Evolutionary conservation across 2,329 filamentous ascomycete species (phyloP).

Genomic region (Epichloe typhina): DNA sequence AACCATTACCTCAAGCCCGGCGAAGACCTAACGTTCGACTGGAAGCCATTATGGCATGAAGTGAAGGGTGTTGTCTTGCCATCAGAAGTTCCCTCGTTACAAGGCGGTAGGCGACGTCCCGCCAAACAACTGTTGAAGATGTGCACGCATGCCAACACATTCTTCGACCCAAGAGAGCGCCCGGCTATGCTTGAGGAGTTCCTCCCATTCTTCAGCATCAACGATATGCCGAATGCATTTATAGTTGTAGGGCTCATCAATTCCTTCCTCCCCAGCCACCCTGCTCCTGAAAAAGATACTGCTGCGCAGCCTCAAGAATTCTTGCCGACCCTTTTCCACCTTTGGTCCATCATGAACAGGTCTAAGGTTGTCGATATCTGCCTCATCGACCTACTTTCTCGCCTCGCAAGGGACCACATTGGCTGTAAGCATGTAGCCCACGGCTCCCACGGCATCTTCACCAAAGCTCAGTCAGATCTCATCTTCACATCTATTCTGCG

Average conservation of each 20-base stretch:
- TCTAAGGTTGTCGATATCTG: slow-evolving; percentile 78
- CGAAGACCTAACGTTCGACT: slow-evolving; percentile 83
- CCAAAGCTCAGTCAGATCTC: slow-evolving; percentile 76
- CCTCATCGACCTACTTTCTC: slow-evolving; percentile 81
- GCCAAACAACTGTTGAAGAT: slow-evolving; percentile 68
- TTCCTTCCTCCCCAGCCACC: slow-evolving; percentile 71
- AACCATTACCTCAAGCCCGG: slow-evolving; percentile 90
- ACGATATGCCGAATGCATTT: slow-evolving; percentile 82
- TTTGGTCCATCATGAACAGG: slow-evolving; percentile 87
- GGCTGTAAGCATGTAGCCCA: slow-evolving; percentile 65
- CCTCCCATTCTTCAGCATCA: slow-evolving; percentile 81
- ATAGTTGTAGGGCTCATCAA: slow-evolving; percentile 85
- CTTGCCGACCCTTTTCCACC: slow-evolving; percentile 85
- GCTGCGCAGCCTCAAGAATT: slow-evolving; percentile 81
- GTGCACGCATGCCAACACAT: slow-evolving; percentile 78
- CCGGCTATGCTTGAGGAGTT: slow-evolving; percentile 71
- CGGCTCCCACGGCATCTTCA: slow-evolving; percentile 80
- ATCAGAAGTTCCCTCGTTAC: slow-evolving; percentile 59
- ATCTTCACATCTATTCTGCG: slow-evolving; percentile 87
- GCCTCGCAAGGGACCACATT: slow-evolving; percentile 74
- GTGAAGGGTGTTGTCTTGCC: slow-evolving; percentile 84
- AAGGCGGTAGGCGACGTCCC: slow-evolving; percentile 39
- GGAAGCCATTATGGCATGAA: slow-evolving; percentile 86
- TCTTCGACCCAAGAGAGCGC: slow-evolving; percentile 81
- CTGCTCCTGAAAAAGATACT: slow-evolving; percentile 55